A percentile compares a stretch with the other conserved stretches of the same genome.
Conservation (phyloP, 164 flowering plant species). For the Annona squamosa region DNA sequence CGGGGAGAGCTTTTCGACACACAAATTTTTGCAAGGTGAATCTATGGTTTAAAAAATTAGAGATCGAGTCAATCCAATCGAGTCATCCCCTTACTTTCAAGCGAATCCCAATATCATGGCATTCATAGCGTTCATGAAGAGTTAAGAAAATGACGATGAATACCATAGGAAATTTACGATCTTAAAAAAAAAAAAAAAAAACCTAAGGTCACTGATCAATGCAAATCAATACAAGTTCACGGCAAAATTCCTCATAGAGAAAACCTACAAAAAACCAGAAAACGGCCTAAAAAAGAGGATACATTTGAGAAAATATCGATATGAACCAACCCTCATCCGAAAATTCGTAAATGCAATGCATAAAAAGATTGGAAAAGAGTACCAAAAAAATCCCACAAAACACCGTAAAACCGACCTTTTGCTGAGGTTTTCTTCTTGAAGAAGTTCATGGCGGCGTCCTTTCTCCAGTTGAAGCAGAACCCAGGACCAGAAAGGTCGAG, state of each 20-base stretch:
- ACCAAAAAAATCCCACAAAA: neutral
- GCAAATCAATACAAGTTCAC: too few species aligned
- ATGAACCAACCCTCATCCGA: neutral
- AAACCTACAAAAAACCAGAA: neutral
- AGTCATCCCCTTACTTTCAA: neutral
- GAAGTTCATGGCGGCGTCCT: slow-evolving; percentile 15
- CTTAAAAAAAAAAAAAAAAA: neutral
- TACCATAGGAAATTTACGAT: neutral
- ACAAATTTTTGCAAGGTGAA: too few species aligned
- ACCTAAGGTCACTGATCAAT: neutral
- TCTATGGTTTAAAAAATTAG: neutral
- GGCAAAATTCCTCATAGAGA: neutral
- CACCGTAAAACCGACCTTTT: slow-evolving; percentile 15
- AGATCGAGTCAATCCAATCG: neutral
- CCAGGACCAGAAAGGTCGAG: neutral
- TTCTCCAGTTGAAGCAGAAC: neutral
- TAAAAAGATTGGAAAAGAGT: neutral
- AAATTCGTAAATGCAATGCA: neutral
- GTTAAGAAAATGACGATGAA: neutral
- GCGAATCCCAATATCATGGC: neutral
- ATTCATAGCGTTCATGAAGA: neutral
- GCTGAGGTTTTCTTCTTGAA: slow-evolving; percentile 27
- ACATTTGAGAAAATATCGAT: neutral
- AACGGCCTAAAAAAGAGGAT: neutral
- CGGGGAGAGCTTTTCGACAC: neutral